phyloP scores from a whole-genome alignment of 192 early-diverging fungal species.

The Linderina pennispora region DNA sequence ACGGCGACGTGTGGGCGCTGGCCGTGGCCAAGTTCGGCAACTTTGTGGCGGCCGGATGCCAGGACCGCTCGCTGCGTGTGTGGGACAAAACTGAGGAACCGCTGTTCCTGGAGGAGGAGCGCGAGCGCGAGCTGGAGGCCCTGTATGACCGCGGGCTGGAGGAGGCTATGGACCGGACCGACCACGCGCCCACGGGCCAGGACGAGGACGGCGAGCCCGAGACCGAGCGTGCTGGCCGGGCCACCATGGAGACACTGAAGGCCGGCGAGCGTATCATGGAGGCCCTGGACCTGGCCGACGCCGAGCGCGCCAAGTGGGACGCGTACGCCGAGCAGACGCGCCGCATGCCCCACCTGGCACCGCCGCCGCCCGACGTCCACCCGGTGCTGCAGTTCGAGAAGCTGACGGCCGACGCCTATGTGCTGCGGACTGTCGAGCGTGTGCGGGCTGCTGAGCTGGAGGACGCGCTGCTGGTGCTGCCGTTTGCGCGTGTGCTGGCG shows the following conservation, averaged over 20 bases:
- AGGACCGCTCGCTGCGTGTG: constrained; percentile 90
- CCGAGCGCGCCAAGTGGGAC: constrained; percentile 65
- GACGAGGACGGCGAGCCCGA: constrained; percentile 50
- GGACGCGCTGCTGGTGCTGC: constrained; percentile 82
- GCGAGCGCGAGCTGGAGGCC: constrained; percentile 90
- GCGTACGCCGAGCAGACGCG: constrained; percentile 52
- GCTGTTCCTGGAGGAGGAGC: constrained; percentile 93
- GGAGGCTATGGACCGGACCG: constrained; percentile 51
- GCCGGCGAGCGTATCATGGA: constrained; percentile 92
- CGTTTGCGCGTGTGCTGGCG: constrained; percentile 72
- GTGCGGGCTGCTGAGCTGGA: constrained; percentile 84
- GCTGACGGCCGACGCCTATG: constrained; percentile 68
- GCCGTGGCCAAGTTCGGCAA: constrained; percentile 85
- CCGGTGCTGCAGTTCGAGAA: constrained; percentile 64
- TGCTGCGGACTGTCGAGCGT: constrained; percentile 68
- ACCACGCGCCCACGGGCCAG: constrained; percentile 21
- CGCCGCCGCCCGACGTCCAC: constrained; percentile 48
- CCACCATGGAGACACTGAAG: constrained; percentile 93
- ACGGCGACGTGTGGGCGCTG: constrained; percentile 92
- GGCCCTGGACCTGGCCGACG: constrained; percentile 84
- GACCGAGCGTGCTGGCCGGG: constrained; percentile 70
- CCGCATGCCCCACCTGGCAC: constrained; percentile 30
- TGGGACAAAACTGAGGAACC: constrained; percentile 98
- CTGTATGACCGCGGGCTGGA: constrained; percentile 74
- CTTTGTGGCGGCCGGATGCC: constrained; percentile 82